These are phyloP conservation scores for Rutstroemia sp. DNA, from an alignment of 2,329 filamentous ascomycete species.

Conservation along the genomic window DNA sequence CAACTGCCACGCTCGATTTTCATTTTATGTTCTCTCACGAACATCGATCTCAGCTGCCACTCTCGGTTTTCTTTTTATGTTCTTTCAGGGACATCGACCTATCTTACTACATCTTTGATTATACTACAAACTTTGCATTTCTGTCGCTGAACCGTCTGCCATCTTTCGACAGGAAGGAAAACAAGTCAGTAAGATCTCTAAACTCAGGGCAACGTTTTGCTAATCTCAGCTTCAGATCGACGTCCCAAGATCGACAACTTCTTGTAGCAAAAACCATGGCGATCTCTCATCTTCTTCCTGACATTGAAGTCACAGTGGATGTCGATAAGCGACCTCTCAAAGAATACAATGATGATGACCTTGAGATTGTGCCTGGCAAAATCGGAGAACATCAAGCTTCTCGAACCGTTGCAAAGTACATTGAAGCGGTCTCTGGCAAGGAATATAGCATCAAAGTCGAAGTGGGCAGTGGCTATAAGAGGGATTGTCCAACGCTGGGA, in stretches of 20 bases:
- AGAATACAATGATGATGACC: constrained; percentile 3
- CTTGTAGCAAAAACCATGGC: not conserved
- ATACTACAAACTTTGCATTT: too few species aligned
- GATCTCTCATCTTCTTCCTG: not conserved
- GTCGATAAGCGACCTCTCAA: not conserved
- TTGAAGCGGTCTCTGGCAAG: not conserved
- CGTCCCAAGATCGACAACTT: not conserved
- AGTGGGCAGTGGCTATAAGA: not conserved
- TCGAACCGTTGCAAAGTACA: not conserved
- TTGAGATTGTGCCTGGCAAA: not conserved
- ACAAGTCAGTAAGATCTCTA: too few species aligned
- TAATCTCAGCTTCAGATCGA: too few species aligned
- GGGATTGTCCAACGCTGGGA: not conserved
- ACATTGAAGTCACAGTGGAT: constrained; percentile 1
- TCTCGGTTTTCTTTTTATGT: too few species aligned
- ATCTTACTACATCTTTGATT: too few species aligned
- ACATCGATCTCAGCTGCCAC: too few species aligned
- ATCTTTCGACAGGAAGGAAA: too few species aligned
- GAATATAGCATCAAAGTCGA: not conserved
- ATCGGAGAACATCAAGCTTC: not conserved
- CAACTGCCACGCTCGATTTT: too few species aligned
- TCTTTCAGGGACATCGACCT: too few species aligned
- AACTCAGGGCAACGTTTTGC: too few species aligned
- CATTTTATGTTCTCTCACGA: too few species aligned
- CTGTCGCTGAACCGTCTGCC: too few species aligned